Evolutionary conservation across 805 yeast species (phyloP).

Genomic region (Suhomyces prunicola): DNA sequence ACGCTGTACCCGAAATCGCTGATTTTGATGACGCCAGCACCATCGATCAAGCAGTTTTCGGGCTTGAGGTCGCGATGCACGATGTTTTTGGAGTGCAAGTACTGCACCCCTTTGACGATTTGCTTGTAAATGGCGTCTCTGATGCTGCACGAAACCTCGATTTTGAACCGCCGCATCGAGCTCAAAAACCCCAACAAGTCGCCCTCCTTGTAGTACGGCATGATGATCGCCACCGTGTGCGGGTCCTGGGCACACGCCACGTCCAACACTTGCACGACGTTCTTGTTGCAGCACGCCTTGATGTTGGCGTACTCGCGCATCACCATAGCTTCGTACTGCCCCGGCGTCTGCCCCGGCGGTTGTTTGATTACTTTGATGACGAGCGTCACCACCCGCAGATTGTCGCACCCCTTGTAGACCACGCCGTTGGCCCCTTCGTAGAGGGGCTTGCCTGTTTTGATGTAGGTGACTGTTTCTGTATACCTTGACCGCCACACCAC

Average conservation of each 20-base stretch:
- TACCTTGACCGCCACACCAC: background rate
- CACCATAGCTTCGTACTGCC: background rate
- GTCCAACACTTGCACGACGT: slow-evolving; percentile 28
- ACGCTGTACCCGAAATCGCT: slow-evolving; percentile 51
- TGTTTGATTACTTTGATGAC: slow-evolving; percentile 33
- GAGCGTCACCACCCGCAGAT: slow-evolving; percentile 14
- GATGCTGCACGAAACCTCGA: slow-evolving; percentile 29
- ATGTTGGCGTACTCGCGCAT: slow-evolving; percentile 31
- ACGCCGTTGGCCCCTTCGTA: slow-evolving; percentile 45
- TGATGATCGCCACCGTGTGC: slow-evolving; percentile 31
- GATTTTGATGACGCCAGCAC: slow-evolving; percentile 42
- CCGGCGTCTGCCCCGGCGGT: slow-evolving; percentile 6
- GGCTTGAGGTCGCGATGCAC: slow-evolving; percentile 56
- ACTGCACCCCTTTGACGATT: slow-evolving; percentile 43
- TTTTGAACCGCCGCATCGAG: slow-evolving; percentile 31
- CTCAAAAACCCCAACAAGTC: slow-evolving; percentile 47
- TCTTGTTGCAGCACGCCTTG: slow-evolving; percentile 24
- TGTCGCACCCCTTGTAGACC: slow-evolving; percentile 29
- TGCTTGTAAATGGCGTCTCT: slow-evolving; percentile 48
- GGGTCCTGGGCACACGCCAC: slow-evolving; percentile 15
- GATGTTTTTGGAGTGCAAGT: slow-evolving; percentile 40
- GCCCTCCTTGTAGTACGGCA: slow-evolving; percentile 45
- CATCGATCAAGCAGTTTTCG: slow-evolving; percentile 49
- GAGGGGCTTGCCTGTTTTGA: slow-evolving; percentile 26
- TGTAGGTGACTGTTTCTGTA: slow-evolving; percentile 15